Base-by-base conservation (phyloP, 2,329 filamentous ascomycete species). In the Camillea tinctor region DNA sequence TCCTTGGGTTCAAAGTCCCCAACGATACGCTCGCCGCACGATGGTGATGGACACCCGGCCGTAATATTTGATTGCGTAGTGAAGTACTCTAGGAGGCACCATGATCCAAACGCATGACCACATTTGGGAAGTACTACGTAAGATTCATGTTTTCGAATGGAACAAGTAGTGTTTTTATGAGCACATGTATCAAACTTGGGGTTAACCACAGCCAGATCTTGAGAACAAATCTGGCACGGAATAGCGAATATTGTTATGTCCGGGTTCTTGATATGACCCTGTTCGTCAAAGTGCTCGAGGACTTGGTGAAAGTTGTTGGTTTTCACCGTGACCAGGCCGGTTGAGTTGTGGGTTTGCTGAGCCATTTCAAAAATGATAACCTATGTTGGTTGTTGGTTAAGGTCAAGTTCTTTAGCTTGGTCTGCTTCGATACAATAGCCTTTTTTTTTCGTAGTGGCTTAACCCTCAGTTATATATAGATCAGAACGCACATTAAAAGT, bases 91-190 rank as follows among this genome's bases (percentile, higher is more conserved):
- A 13, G 21, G 1, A 64, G 36, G n/a, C 66, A 67, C 2, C 13
- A 11, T 17, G 60, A 62, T 1, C 66, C 65, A 30, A 68, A 65
- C 2, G 54, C 65, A 50, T 68, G 65, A 1, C 64, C 61, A 9
- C 65, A 67, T 0, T n/a, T 22, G 6, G 62, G 64, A 1, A 65
- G 55, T 4, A 66, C 62, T 2, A 50, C 36, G 22, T 61, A 65
- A 7, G 17, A 13, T 36, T 64, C 59, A 24, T 64, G 63, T 5
- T 51, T 61, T 0, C 24, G 17, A 4, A 36, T 26, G 7, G 63
- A 55, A n/a, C 26, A 30, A 7, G 13, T 30, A 11, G 13, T 2
- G 6, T 30, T 9, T 30, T 30, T 11, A 11, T 7, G 26, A 30
- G 26, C 8, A 4, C 19, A 58, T 26, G 19, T 53, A 19, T 61